phyloP scores from a whole-genome alignment of 176 grass and related monocot species.

The Microstegium vimineum region DNA sequence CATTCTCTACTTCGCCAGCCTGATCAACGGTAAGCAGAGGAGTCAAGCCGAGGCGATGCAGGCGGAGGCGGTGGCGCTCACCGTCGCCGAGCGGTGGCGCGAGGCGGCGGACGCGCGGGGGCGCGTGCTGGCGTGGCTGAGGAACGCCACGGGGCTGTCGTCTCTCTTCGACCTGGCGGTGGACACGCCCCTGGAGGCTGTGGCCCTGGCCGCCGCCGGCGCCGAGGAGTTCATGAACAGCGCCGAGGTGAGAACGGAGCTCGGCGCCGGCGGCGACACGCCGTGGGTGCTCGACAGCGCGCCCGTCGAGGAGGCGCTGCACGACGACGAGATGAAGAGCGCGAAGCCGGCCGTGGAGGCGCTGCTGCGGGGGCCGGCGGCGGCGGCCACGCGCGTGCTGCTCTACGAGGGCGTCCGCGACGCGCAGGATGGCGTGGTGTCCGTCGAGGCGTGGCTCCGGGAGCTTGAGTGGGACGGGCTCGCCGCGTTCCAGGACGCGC shows the following conservation, averaged over 20 bases:
- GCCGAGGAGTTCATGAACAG: neutral
- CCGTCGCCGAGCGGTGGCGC: neutral
- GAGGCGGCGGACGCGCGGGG: neutral
- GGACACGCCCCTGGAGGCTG: too few relatives aligned
- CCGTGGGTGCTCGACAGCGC: neutral
- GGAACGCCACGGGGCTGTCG: neutral
- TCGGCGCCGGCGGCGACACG: neutral
- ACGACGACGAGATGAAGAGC: neutral
- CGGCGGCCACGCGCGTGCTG: neutral
- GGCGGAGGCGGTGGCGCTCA: neutral
- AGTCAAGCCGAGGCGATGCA: neutral
- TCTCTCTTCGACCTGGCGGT: neutral
- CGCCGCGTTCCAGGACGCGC: neutral
- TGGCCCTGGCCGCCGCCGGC: neutral
- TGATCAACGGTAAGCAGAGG: slow-evolving; percentile 20
- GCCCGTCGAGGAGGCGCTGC: neutral
- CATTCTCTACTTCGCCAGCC: slow-evolving; percentile 38
- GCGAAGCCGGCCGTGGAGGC: neutral
- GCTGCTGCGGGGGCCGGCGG: neutral
- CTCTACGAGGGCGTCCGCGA: neutral
- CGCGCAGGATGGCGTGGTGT: neutral
- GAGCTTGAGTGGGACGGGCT: neutral
- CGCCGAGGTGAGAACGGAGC: neutral
- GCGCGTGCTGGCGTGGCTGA: neutral
- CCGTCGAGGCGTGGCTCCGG: neutral